Conservation (phyloP, 306 rosid species). For the Cucurbita ficifolia region DNA sequence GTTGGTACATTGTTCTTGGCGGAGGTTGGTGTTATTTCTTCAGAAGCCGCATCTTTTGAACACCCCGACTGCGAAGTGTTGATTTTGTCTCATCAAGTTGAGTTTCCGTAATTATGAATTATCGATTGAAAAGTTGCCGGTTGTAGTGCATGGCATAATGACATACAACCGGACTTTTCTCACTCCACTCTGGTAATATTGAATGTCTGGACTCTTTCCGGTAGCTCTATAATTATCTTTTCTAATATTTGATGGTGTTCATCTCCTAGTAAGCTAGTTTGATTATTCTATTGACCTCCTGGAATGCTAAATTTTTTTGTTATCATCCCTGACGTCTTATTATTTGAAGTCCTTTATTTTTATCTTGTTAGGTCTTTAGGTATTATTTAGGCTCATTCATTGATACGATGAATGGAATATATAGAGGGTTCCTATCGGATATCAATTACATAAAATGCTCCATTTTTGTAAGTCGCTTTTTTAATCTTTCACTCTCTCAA, state of each 20-base stretch:
- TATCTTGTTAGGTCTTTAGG: not conserved
- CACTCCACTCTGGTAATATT: not conserved
- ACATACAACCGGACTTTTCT: not conserved
- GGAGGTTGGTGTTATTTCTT: not conserved
- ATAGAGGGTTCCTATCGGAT: not conserved
- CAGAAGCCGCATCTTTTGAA: not conserved
- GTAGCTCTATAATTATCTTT: not conserved
- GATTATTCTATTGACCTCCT: not conserved
- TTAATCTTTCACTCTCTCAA: not conserved
- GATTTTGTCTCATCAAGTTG: not conserved
- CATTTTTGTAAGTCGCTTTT: not conserved
- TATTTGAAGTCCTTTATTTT: not conserved
- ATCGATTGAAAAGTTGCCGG: not conserved
- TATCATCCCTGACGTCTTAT: not conserved
- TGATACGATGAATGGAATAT: not conserved
- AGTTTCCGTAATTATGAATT: not conserved
- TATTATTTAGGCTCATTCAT: not conserved
- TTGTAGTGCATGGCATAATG: not conserved
- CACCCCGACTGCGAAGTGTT: not conserved
- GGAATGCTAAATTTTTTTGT: not conserved
- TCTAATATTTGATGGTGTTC: not conserved
- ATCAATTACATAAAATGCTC: too few species aligned
- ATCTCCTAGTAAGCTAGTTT: not conserved
- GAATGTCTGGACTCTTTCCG: not conserved
- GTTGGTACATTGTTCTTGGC: not conserved